A percentile compares a stretch with the other conserved stretches of the same genome.
Evolutionary conservation across 495 filamentous ascomycete species (phyloP).

Genomic region (Podospora bellae-mahoneyi): DNA sequence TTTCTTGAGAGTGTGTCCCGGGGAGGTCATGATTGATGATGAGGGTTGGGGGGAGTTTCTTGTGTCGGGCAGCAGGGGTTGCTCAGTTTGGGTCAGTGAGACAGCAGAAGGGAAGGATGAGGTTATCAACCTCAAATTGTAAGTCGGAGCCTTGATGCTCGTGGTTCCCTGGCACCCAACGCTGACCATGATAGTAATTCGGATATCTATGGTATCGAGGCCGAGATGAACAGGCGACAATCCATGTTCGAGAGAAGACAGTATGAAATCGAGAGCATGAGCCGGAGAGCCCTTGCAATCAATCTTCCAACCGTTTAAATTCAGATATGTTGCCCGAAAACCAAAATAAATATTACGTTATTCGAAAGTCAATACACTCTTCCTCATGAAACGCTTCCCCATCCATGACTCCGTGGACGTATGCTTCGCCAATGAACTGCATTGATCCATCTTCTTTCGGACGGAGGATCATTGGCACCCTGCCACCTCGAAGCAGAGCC

Average conservation of each 20-base stretch:
- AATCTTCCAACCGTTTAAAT: background rate
- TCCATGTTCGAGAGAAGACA: background rate
- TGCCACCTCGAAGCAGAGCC: conserved; percentile 11
- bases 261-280: background rate
- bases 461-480: conserved; percentile 13
- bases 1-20: conserved; percentile 50
- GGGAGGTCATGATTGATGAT: conserved; percentile 50
- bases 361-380: too few species aligned
- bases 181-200: background rate
- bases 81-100: conserved; percentile 61
- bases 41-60: conserved; percentile 57
- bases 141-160: background rate
- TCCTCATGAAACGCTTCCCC: conserved; percentile 14
- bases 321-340: background rate
- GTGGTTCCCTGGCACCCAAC: background rate
- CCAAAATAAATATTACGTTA: too few species aligned
- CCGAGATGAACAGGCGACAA: background rate
- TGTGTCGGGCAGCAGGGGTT: conserved; percentile 46
- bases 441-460: conserved; percentile 6
- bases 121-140: background rate
- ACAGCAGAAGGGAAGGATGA: conserved; percentile 32
- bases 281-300: background rate
- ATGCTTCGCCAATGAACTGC: conserved; percentile 16
- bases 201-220: background rate
- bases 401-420: conserved; percentile 16